Base-by-base conservation (phyloP, 176 grass and related monocot genomes). In the Eragrostis curvula region DNA sequence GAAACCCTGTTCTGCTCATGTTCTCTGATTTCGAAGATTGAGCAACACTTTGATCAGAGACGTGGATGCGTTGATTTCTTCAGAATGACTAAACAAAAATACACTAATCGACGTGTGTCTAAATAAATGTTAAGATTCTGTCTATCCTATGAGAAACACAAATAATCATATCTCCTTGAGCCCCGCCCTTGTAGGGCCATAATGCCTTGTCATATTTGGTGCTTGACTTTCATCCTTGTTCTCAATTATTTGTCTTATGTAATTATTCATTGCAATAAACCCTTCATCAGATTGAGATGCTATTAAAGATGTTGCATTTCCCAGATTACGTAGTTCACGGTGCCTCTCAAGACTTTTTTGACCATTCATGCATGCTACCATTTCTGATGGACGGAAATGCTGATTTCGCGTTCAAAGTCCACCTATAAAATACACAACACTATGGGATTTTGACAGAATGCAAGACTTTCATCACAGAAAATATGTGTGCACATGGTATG, bases 1-100 rank as follows among this genome's bases (percentile, higher is more conserved):
- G 48, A 75, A 67, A 56, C 70, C 71, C 61, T 84, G 48, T 49
- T 42, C 48, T 30, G 36, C 29, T 58, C 84, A 80, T 74, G 77
- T 86, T 85, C 83, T 29, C 12, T 30, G 32, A 16, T 48, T 66
- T 15, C 5, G 10, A 43, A 66, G 47, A 41, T 52, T 39, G 29
- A 53, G 21, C 13, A 27, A 27, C 47, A 36, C 32, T 36, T 36
- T 2, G 3, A 58, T 28, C 18, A 18, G 8, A 66, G 51, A 66
- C 9, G 12, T 66, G 45, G 13, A 23, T 48, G 63, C 0, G 0
- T 51, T 66, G 5, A 6, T 23, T 36, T 11, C 11, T 67, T 79
- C 23, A 28, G 58, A 61, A 13, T 14, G 24, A 25, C 3, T n/a
- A n/a, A 61, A 61, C 7, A 25, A 7, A 27, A 24, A 74, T n/a